Base-by-base conservation (phyloP, 2,329 filamentous ascomycete genomes). In the Penicillium sp. region DNA sequence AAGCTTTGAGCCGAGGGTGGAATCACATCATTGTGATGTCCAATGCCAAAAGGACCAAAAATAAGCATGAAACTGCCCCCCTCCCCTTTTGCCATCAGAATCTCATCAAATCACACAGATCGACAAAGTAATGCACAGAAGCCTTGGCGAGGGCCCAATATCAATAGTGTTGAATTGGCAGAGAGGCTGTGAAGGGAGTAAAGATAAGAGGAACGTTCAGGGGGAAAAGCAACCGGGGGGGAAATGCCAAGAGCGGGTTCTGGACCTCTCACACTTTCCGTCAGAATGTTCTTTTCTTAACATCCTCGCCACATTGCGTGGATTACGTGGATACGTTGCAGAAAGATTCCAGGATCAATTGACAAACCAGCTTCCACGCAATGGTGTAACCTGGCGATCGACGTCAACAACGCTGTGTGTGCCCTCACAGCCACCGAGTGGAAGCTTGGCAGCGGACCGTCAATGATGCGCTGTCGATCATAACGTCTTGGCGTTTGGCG, bases 371-470 rank as follows among this genome's bases (percentile, higher is more conserved):
- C 49, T 46, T 46, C 27, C 43, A 38, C 45, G 31, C 51, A 53
- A 53, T 53, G 38, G 51, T 53, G 51, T 44, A 14, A 49, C 50
- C 43, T 40, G n/a, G 16, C 22, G 6, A 29, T 52, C 38, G 5
- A 13, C 44, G n/a, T 27, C 48, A 43, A 44, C 40, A 27, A 27
- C 42, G 31, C 38, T 54, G 16, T 40, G 29, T 29, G 34, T 22
- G 27, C 52, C 44, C 45, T 61, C 62, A 65, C 60, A 62, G 63
- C 62, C 63, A 63, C 66, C 29, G 47, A 13, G 11, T 42, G 7
- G 61, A 67, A 64, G 67, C 68, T 71, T 70, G 68, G 67, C 68
- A 62, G 67, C 63, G 67, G 67, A 47, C 52, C 65, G 62, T 49
- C 55, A 58, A 65, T 47, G 66, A 65, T 67, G 62, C 59, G 52